These are phyloP conservation scores for Lactarius quietus DNA, from an alignment of 768 basidiomycete genomes.

Conservation along the genomic window DNA sequence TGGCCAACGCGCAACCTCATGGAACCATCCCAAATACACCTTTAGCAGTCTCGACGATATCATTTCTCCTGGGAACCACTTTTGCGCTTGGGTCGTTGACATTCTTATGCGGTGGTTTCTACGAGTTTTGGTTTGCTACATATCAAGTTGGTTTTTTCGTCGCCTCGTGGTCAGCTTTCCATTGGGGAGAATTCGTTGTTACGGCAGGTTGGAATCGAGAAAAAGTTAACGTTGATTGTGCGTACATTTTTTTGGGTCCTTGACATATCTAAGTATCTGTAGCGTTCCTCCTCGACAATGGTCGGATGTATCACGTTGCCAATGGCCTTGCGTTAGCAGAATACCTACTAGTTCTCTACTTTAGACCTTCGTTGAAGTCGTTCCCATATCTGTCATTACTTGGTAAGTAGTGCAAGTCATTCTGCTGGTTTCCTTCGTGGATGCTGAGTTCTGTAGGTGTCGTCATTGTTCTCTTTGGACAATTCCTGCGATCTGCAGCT, in stretches of 20 bases:
- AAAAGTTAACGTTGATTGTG: conserved; percentile 91
- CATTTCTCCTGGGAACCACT: conserved; percentile 77
- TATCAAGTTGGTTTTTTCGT: conserved; percentile 81
- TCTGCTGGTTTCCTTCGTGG: background rate
- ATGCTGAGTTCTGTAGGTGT: conserved; percentile 47
- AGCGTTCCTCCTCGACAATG: conserved; percentile 96
- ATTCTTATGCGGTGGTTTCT: conserved; percentile 46
- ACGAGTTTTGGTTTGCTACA: conserved; percentile 56
- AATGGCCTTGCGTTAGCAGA: conserved; percentile 76
- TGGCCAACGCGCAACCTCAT: conserved; percentile 34
- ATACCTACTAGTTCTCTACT: conserved; percentile 68
- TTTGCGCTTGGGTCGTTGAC: conserved; percentile 58
- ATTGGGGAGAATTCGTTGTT: conserved; percentile 91
- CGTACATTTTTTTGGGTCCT: conserved; percentile 34
- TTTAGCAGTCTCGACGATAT: conserved; percentile 67
- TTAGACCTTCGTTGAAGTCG: conserved; percentile 61
- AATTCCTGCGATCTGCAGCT: conserved; percentile 78
- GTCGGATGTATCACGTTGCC: conserved; percentile 77
- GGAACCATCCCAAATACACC: conserved; percentile 88
- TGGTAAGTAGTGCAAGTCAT: conserved; percentile 42
- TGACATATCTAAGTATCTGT: conserved; percentile 11
- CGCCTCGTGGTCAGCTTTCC: conserved; percentile 82
- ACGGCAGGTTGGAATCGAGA: conserved; percentile 95
- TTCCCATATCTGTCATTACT: conserved; percentile 53
- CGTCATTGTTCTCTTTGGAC: conserved; percentile 60